phyloP scores from a whole-genome alignment of 768 basidiomycete species.

The Leccinellum rugosiceps region DNA sequence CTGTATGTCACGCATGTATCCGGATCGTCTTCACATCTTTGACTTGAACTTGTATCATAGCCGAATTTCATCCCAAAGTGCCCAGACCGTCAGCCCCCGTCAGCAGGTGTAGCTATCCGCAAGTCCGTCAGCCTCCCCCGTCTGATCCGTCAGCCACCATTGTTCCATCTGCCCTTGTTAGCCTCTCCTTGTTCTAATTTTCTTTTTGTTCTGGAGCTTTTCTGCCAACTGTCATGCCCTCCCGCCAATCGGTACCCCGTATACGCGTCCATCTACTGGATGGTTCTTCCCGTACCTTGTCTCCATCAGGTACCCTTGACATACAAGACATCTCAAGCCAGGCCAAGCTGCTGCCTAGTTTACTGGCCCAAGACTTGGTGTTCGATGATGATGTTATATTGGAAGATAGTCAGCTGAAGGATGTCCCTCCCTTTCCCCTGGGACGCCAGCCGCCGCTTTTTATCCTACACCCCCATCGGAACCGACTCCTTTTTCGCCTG shows the following conservation, averaged over 20 bases:
- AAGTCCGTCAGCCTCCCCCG: constrained; percentile 24
- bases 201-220: constrained; percentile 4
- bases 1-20: constrained; percentile 25
- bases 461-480: constrained; percentile 19
- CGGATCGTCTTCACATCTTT: constrained; percentile 8
- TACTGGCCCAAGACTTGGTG: constrained; percentile 23
- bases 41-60: constrained; percentile 10
- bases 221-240: constrained; percentile 17
- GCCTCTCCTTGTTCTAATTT: constrained; percentile 7
- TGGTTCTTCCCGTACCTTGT: constrained; percentile 8
- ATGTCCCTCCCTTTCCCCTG: constrained; percentile 32
- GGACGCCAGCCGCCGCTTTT: constrained; percentile 28
- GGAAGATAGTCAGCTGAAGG: constrained; percentile 16
- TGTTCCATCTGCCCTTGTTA: background rate
- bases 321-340: constrained; percentile 21
- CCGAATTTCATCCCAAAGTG: background rate
- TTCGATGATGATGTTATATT: constrained; percentile 10
- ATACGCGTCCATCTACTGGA: constrained; percentile 21
- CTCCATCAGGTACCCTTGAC: constrained; percentile 26
- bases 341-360: constrained; percentile 10
- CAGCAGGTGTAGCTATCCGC: background rate
- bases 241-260: constrained; percentile 16
- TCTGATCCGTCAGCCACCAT: constrained; percentile 19
- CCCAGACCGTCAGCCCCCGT: background rate
- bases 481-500: constrained; percentile 23